Evolutionary conservation across 2,329 filamentous ascomycete genomes (phyloP), one percentile per base, ranked within the genome.

Genomic region (Trichoderma breve): DNA sequence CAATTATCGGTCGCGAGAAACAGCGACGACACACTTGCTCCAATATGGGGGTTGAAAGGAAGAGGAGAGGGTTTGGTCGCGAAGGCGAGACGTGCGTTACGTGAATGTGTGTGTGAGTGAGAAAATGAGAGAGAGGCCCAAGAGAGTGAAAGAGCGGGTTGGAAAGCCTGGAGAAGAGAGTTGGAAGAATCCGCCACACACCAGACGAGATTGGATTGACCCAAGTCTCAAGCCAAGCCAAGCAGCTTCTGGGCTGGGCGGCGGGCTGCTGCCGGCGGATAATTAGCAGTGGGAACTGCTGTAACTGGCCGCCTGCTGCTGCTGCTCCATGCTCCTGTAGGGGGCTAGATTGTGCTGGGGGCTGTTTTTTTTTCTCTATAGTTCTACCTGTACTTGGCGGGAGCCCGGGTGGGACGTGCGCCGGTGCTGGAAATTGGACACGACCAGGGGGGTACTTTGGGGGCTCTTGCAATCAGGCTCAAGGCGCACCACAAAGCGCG

Each of bases 381-480:
- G 36, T 8, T n/a, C 32, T 39, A 18, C 3, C 21, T 58, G 39
- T 21, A 24, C n/a, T 53, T 53, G n/a, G 47, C 43, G 43, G 55
- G 55, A 30, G 57, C n/a, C 62, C 21, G 24, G 62, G 68, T 73
- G 73, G 73, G 57, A 63, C 69, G 69, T 72, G 69, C 69, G 55
- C 69, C 69, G 61, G 62, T 72, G 55, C 72, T 74, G 73, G 73
- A 74, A 74, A 73, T 73, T 74, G 70, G 72, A 36, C 57, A 34
- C 39, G 72, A 68, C 69, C 60, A 47, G 72, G 69, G 69, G 70
- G 34, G 34, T 36, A 36, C 34, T 36, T 36, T 36, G 34, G 34
- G 34, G 34, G 34, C 34, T 36, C 12, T 1, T 2, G 3, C 34
- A 36, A 36, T 36, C 34, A 36, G 34, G 24, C 57, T 43, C 47